These are phyloP conservation scores for Solanum chmielewskii DNA, from an alignment of 257 asterid genomes.

Conservation along the genomic window DNA sequence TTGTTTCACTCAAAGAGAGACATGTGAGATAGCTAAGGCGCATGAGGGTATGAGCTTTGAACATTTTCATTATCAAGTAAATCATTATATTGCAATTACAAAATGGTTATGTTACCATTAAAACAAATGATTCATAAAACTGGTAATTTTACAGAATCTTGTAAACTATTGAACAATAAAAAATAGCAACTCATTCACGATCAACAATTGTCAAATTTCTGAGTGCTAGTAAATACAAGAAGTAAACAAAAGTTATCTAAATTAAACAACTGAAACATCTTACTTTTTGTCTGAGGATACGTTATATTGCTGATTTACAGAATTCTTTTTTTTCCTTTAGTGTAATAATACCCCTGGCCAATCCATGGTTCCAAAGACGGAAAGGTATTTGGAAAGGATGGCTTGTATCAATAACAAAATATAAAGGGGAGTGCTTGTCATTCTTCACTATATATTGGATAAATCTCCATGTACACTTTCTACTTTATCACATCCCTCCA, in stretches of 20 bases:
- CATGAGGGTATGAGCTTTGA: not conserved
- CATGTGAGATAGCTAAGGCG: not conserved
- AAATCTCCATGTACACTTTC: slow-evolving; percentile 18
- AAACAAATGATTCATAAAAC: not conserved
- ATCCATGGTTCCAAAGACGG: not conserved
- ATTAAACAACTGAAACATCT: not conserved
- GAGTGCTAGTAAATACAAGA: not conserved
- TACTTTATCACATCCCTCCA: slow-evolving; percentile 19
- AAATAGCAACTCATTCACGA: not conserved
- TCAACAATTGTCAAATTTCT: not conserved
- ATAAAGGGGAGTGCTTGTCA: not conserved
- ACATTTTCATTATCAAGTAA: not conserved
- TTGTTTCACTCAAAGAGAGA: not conserved
- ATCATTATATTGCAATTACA: not conserved
- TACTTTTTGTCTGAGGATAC: not conserved
- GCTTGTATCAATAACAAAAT: not conserved
- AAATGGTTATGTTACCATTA: not conserved
- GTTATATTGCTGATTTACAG: not conserved
- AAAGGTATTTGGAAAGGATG: not conserved
- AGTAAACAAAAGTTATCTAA: not conserved
- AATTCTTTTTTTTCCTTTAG: not conserved
- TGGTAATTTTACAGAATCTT: not conserved
- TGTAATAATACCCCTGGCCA: not conserved
- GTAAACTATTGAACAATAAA: not conserved
- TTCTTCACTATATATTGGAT: slow-evolving; percentile 10